Evolutionary conservation across 441 rosid genomes (phyloP), one percentile per base, ranked within the genome.

Genomic region (Populus trichocarpa): DNA sequence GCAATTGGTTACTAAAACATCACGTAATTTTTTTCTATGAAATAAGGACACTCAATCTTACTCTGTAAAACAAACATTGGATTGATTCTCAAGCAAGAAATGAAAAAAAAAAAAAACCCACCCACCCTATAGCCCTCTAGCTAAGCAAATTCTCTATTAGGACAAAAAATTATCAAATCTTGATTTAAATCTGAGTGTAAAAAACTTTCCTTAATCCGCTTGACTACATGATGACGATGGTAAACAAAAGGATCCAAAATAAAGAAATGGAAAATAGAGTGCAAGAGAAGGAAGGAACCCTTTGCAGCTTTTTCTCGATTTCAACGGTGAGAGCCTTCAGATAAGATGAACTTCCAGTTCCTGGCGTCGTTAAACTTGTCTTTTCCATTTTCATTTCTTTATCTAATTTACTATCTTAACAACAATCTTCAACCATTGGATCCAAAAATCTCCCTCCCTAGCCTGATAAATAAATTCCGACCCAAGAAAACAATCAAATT

Each of bases 271-370:
- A 79, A 46, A 75, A 74, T 28, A 36, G 66, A 18, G 69, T 40
- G 20, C 4, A 20, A 70, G 30, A 63, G 16, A 11, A 74, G 32
- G 70, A 78, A 94, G 32, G 32, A 30, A 30, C 97, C 90, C 93
- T 90, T 32, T 93, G 94, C 72, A 96, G 97, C 86, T 96, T 96
- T 88, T 90, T 94, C 87, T 92, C 91, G 83, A 96, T 94, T 85
- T 96, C 91, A 5, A 75, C 91, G 8, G 98, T 87, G 77, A 96
- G 95, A 20, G 97, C 97, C 86, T 89, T 85, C 18, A 88, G 89
- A 84, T 87, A 90, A 82, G 93, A 90, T 35, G 93, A 90, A 81
- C 89, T 85, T 75, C 89, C 90, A 78, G 87, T 35, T 35, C 38
- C 38, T 5, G 38, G 8, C 38, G 38, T 35, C 8, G 86, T 86